phyloP scores from a whole-genome alignment of 73 alveolate species.

The Tetrahymena thermophila region DNA sequence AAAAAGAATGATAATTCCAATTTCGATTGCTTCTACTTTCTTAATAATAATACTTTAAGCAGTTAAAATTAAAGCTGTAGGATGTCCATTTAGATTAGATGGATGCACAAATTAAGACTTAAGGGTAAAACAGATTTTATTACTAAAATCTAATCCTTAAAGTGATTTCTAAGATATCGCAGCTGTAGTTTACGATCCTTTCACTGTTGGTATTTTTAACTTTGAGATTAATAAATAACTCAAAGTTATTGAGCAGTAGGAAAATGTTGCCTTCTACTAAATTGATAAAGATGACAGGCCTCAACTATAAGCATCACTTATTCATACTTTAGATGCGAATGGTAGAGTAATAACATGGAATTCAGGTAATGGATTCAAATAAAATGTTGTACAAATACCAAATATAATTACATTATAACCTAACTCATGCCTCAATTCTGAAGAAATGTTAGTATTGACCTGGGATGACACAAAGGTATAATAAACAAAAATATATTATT shows the following conservation, averaged over 20 bases:
- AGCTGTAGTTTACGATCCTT: background rate
- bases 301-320: background rate
- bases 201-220: background rate
- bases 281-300: background rate
- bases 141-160: background rate
- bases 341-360: background rate
- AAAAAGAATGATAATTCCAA: background rate
- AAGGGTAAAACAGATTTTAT: background rate
- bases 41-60: no score
- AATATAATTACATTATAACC: background rate
- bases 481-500: background rate
- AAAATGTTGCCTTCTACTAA: background rate
- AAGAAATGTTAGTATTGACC: background rate
- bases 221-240: background rate
- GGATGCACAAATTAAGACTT: background rate
- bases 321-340: background rate
- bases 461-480: background rate
- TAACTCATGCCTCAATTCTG: background rate
- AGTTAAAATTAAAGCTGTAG: background rate
- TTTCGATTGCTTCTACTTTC: no score
- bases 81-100: background rate
- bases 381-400: background rate
- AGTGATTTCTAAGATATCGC: background rate
- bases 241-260: background rate
- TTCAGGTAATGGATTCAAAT: background rate